phyloP scores from a whole-genome alignment of 1,284 basidiomycete genomes.

The Ustilago crameri region DNA sequence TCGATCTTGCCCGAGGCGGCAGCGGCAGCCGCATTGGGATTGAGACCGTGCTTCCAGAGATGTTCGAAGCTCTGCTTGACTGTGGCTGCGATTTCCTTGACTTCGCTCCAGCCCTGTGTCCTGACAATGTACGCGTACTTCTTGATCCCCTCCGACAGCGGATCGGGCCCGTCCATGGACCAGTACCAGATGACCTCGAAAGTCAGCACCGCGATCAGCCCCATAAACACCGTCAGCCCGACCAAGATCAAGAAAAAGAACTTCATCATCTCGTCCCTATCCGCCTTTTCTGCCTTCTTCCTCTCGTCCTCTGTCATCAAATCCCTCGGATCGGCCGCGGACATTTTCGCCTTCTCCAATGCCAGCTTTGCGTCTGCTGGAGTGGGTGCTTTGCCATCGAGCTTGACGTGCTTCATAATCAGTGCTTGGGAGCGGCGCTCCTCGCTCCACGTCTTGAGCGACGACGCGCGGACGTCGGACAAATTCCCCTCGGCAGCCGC shows the following conservation, averaged over 20 bases:
- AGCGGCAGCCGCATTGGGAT: neutral
- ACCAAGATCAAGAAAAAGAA: slow-evolving; percentile 53
- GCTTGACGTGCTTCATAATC: slow-evolving; percentile 20
- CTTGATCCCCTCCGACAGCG: slow-evolving; percentile 18
- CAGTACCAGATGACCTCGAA: slow-evolving; percentile 59
- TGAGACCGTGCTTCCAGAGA: slow-evolving; percentile 24
- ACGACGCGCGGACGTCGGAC: slow-evolving; percentile 45
- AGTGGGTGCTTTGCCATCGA: slow-evolving; percentile 7
- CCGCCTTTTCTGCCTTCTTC: slow-evolving; percentile 35
- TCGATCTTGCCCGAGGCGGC: slow-evolving; percentile 16
- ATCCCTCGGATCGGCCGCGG: slow-evolving; percentile 20
- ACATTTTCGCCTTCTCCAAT: slow-evolving; percentile 8
- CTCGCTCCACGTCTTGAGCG: slow-evolving; percentile 48
- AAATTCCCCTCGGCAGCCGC: slow-evolving; percentile 18
- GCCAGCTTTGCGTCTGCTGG: slow-evolving; percentile 3
- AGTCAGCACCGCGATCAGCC: slow-evolving; percentile 35
- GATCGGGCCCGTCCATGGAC: slow-evolving; percentile 55
- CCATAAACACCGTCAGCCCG: slow-evolving; percentile 48
- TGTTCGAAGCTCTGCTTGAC: slow-evolving; percentile 12
- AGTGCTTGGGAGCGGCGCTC: slow-evolving; percentile 26
- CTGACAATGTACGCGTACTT: slow-evolving; percentile 6
- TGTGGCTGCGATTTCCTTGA: slow-evolving; percentile 19
- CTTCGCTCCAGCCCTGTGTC: slow-evolving; percentile 6
- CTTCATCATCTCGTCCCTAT: slow-evolving; percentile 47
- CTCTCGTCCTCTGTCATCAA: slow-evolving; percentile 44